phyloP scores from a whole-genome alignment of 768 basidiomycete species.

The Suillus occidentalis region DNA sequence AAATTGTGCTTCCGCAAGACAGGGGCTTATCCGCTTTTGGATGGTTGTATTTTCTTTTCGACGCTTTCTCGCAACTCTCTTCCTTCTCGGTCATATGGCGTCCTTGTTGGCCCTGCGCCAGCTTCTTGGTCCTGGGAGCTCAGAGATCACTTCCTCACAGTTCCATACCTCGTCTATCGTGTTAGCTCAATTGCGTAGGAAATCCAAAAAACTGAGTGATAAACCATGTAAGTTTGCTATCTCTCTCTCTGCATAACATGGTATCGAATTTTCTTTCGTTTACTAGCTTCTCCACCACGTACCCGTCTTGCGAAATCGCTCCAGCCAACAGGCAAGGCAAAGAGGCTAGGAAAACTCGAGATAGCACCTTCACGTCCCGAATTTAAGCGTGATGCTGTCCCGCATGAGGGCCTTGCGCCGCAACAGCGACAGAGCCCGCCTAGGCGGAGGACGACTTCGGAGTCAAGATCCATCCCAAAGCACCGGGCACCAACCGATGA shows the following conservation, averaged over 20 bases:
- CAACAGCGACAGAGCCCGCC: background rate
- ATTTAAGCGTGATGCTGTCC: constrained; percentile 18
- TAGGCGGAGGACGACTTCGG: background rate
- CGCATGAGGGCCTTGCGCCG: constrained; percentile 19
- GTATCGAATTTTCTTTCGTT: background rate
- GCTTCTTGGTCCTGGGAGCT: background rate
- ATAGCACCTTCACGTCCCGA: constrained; percentile 19
- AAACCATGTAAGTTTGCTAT: background rate
- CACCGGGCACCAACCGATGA: background rate
- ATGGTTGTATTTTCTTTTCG: background rate
- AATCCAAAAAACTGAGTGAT: background rate
- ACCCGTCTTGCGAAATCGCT: constrained; percentile 29
- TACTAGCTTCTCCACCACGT: background rate
- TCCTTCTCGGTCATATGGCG: background rate
- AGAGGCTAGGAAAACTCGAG: constrained; percentile 27
- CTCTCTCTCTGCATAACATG: background rate
- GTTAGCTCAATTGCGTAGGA: background rate
- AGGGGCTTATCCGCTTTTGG: background rate
- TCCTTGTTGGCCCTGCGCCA: background rate
- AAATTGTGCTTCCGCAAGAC: background rate
- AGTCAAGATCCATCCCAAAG: background rate
- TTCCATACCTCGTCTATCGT: constrained; percentile 1
- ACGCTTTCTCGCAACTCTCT: background rate
- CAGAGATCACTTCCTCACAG: background rate
- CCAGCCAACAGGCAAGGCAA: constrained; percentile 26